These are phyloP conservation scores for Suhomyces yuchorum DNA, from an alignment of 1,139 yeast genomes.

Conservation along the genomic window DNA sequence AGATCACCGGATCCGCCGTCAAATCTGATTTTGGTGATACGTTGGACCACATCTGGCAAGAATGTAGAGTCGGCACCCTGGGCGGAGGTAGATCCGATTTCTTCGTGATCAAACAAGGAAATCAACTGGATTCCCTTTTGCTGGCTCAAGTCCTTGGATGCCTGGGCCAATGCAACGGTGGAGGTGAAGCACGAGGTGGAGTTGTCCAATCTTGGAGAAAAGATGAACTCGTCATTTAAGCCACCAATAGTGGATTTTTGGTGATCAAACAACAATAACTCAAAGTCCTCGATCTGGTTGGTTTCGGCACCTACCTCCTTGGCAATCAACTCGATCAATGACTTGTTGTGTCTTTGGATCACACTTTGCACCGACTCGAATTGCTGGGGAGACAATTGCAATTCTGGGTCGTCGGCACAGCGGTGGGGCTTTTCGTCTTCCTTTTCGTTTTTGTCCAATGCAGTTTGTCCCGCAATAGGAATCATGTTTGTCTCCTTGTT, in stretches of 20 bases:
- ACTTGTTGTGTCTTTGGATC: constrained; percentile 73
- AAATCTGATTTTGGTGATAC: constrained; percentile 55
- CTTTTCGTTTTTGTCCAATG: constrained; percentile 34
- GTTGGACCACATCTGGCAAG: constrained; percentile 71
- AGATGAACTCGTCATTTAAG: constrained; percentile 83
- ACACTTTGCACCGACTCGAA: constrained; percentile 68
- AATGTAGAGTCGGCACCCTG: constrained; percentile 97
- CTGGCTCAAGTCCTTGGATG: constrained; percentile 42
- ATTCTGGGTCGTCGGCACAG: constrained; percentile 49
- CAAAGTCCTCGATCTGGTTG: constrained; percentile 80
- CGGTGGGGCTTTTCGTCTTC: constrained; percentile 29
- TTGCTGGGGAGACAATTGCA: constrained; percentile 51
- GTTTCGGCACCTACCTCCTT: constrained; percentile 53
- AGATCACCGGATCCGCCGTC: constrained; percentile 21
- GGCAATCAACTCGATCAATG: constrained; percentile 70
- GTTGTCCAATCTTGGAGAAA: constrained; percentile 92
- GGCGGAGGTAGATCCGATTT: constrained; percentile 88
- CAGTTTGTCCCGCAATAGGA: constrained; percentile 81
- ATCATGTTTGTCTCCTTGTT: constrained; percentile 84
- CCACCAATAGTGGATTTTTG: constrained; percentile 87
- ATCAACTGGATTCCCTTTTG: constrained; percentile 68
- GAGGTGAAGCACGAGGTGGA: constrained; percentile 86
- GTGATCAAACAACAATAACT: constrained; percentile 82
- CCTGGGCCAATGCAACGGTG: constrained; percentile 64
- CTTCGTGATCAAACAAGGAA: constrained; percentile 92